These are phyloP conservation scores for Hemileccinum impolitum DNA, from an alignment of 768 basidiomycete genomes.

Conservation along the genomic window DNA sequence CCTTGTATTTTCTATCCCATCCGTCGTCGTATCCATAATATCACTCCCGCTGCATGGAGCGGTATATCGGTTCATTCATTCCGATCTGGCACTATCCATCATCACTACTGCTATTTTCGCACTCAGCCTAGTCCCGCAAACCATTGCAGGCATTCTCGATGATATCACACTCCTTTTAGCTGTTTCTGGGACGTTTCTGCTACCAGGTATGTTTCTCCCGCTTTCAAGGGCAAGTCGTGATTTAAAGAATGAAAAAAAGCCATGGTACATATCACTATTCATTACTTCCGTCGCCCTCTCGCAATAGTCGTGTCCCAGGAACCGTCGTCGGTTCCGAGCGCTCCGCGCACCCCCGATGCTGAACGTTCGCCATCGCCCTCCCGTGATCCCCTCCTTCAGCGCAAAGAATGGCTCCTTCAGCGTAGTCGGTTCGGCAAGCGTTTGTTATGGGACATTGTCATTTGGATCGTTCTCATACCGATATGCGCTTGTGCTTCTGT, in stretches of 20 bases:
- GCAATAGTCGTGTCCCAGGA: constrained; percentile 74
- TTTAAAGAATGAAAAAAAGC: too few species aligned
- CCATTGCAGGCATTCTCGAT: constrained; percentile 39
- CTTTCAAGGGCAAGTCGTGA: neutral
- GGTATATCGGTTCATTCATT: constrained; percentile 35
- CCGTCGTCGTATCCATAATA: constrained; percentile 54
- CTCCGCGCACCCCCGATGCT: constrained; percentile 17
- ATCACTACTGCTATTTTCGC: constrained; percentile 39
- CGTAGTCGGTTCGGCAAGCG: constrained; percentile 66
- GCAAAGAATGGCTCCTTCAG: constrained; percentile 86
- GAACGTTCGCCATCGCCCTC: constrained; percentile 29
- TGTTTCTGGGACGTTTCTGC: constrained; percentile 55
- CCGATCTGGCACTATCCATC: constrained; percentile 46
- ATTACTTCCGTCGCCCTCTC: constrained; percentile 81
- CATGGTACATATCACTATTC: constrained; percentile 73
- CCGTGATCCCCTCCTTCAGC: constrained; percentile 70
- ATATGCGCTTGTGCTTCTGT: constrained; percentile 52
- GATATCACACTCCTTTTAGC: constrained; percentile 49
- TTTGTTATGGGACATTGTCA: constrained; percentile 79
- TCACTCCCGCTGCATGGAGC: constrained; percentile 46
- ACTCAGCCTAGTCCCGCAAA: constrained; percentile 45
- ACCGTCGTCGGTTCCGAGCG: constrained; percentile 22
- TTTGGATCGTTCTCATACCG: constrained; percentile 70
- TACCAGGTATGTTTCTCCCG: constrained; percentile 47
- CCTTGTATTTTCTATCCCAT: constrained; percentile 58